Evolutionary conservation across 495 filamentous ascomycete species (phyloP), one percentile per base, ranked within the genome.

Genomic region (Aspergillus taichungensis): DNA sequence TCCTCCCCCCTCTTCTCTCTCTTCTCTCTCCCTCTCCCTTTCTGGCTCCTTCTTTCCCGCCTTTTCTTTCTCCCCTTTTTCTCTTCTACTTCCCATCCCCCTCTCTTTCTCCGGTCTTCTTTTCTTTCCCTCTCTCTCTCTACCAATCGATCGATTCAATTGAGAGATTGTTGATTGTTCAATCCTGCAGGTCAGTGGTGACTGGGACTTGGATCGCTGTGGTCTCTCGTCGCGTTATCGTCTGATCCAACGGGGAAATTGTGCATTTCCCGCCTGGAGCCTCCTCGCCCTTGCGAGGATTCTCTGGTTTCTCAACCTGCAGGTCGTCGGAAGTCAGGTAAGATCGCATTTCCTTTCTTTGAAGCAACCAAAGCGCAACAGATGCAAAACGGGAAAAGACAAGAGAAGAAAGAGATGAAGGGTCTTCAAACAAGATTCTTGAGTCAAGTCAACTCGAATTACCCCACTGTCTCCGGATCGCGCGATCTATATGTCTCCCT

Each of bases 211-310:
- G 18, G 18, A 24, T 24, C 18, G 4, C 18, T 24, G 18, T 24
- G 11, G n/a, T 41, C 37, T 13, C 39, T 47, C 51, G 50, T 33
- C 40, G 42, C 18, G 18, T 24, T 24, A 24, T 24, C 43, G 46
- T 40, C 41, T 45, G 40, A 32, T 38, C 32, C 33, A 29, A 48
- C 24, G 44, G 37, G 29, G 11, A 31, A 47, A 49, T 45, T 46
- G 30, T 51, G 45, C 28, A 13, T 39, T 29, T 42, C 47, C 46
- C 46, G 30, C 42, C 50, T 40, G 46, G 29, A 46, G 49, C 42
- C 32, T 54, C 45, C 52, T 48, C 47, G 40, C 43, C 13, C 30
- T 32, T 13, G 41, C 47, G 47, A 50, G 47, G 47, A 34, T 28
- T 42, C 41, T 35, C 28, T 18, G 29, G 8, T 33, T 30, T 34